phyloP scores from a whole-genome alignment of 768 basidiomycete species.

The Boletus rufocinnamomeus region DNA sequence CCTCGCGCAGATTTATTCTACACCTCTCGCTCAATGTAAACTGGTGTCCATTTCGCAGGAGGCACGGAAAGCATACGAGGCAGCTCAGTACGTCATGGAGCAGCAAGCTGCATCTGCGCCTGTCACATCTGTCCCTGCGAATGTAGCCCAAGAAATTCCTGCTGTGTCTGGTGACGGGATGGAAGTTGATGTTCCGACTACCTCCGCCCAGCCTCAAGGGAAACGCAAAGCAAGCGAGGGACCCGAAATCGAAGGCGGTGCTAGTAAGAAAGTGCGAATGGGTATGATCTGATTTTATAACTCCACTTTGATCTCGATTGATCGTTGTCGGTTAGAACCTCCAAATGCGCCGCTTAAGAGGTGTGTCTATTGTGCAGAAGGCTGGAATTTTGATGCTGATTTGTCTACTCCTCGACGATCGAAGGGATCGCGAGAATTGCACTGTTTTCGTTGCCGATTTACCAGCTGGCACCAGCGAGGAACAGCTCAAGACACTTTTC shows the following conservation, averaged over 20 bases:
- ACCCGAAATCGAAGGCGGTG: conserved; percentile 38
- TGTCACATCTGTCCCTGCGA: conserved; percentile 27
- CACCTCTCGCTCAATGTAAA: background rate
- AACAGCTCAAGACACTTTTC: conserved; percentile 73
- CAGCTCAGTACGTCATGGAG: conserved; percentile 47
- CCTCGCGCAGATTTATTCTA: background rate
- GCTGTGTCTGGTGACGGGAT: conserved; percentile 31
- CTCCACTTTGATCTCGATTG: background rate
- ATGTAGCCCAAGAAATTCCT: background rate
- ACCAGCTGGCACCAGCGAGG: conserved; percentile 54
- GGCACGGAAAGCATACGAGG: conserved; percentile 59
- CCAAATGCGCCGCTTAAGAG: conserved; percentile 57
- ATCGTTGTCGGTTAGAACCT: conserved; percentile 37
- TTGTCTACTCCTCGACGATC: background rate
- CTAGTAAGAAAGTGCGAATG: conserved; percentile 62
- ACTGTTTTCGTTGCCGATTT: conserved; percentile 87
- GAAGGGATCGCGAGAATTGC: conserved; percentile 91
- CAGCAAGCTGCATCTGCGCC: conserved; percentile 39
- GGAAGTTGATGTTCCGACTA: conserved; percentile 41
- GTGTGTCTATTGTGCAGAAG: conserved; percentile 34
- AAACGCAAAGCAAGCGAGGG: conserved; percentile 69
- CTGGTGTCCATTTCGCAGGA: conserved; percentile 43
- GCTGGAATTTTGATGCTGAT: background rate
- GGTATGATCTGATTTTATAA: conserved; percentile 44
- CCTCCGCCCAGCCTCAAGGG: conserved; percentile 43